Evolutionary conservation across 169 alveolate species (phyloP).

Genomic region (Plasmodium reichenowi): DNA sequence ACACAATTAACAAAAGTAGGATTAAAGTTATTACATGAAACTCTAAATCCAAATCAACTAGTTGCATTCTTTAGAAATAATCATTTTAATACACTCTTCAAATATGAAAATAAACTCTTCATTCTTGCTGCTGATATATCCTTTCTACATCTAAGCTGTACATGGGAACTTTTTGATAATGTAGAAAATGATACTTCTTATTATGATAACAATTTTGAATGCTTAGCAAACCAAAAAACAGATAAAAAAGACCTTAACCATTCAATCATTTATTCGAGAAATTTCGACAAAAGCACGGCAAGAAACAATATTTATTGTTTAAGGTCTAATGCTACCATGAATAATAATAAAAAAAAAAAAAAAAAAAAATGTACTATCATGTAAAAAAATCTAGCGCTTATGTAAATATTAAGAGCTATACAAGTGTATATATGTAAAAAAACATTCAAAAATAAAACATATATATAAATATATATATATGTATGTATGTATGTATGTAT

Average conservation of each 20-base stretch:
- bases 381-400: constrained; percentile 2
- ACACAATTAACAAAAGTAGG: constrained; percentile 73
- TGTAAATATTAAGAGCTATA: background rate
- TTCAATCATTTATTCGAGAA: constrained; percentile 15
- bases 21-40: constrained; percentile 57
- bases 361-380: constrained; percentile 74
- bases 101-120: constrained; percentile 71
- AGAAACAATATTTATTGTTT: constrained; percentile 18
- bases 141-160: constrained; percentile 73
- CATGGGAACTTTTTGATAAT: constrained; percentile 77
- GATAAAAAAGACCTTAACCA: constrained; percentile 13
- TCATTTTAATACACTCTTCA: constrained; percentile 75
- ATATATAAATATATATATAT: background rate
- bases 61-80: constrained; percentile 76
- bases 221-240: constrained; percentile 38
- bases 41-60: constrained; percentile 61
- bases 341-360: constrained; percentile 53
- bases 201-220: constrained; percentile 62
- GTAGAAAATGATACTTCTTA: constrained; percentile 73
- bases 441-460: background rate
- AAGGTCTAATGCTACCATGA: constrained; percentile 23
- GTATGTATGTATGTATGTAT: constrained; percentile 2
- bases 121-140: constrained; percentile 65
- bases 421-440: background rate
- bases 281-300: constrained; percentile 29